Base-by-base conservation (phyloP, 805 yeast genomes). In the Candida awuae region DNA sequence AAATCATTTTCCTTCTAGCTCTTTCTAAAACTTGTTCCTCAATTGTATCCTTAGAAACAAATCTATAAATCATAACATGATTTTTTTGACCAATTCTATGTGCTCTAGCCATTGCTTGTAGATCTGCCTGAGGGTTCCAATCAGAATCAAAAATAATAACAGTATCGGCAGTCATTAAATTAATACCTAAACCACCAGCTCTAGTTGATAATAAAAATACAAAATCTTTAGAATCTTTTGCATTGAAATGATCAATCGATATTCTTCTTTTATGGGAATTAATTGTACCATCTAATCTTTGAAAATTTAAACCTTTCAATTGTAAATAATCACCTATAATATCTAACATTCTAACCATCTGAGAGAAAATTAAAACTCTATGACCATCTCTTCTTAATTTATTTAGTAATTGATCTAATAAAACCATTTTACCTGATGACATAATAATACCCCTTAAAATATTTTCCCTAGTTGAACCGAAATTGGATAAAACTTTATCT, bases 41-140 rank as follows among this genome's bases (percentile, higher is more conserved):
- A 12, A 92, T 95, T 0, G 98, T 92, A 54, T 92, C 98, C 54
- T 92, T 92, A 42, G 95, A 82, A n/a, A 92, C 97, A 65, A 92
- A 84, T 56, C 99, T 70, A 58, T 92, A 92, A 14, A 92, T 97
- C 78, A 86, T 85, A 27, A 92, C 99, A 62, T 92, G 98, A 53
- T 85, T 87, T 62, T 88, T 92, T 61, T 92, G 99, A n/a, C 99
- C 99, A 58, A 92, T 92, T 68, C 99, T 80, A 65, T 92, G 99
- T 3, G 98, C 98, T 63, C 98, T 78, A 0, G 98, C 98, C 98
- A 92, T 92, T 1, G 98, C 98, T 63, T 92, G 98, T 53, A 92
- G 68, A 70, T 92, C 98, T 0, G 98, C 98, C 61, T 92, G 98
- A 0, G 98, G 98, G 57, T 92, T 92, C 98, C 98, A 92, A 65